Conservation (phyloP, 768 basidiomycete genomes). For the Mycena rebaudengoi region DNA sequence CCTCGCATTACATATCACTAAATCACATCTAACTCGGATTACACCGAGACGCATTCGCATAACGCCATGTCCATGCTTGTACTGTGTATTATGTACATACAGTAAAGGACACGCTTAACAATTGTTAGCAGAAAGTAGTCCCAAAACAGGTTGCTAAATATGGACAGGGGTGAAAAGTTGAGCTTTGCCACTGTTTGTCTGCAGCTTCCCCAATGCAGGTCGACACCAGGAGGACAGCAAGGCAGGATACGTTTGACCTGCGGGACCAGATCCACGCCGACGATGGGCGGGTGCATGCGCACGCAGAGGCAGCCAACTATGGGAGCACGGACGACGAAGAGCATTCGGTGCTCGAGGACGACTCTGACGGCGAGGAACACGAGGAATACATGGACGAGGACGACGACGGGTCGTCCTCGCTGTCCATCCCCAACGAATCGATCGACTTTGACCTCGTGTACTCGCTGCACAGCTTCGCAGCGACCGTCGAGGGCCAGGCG, state of each 20-base stretch:
- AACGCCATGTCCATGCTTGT: neutral
- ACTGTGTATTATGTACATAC: neutral
- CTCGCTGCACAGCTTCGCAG: slow-evolving; percentile 94
- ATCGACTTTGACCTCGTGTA: slow-evolving; percentile 95
- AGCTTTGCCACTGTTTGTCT: too few relatives aligned
- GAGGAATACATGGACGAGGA: slow-evolving; percentile 80
- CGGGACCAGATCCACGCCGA: slow-evolving; percentile 69
- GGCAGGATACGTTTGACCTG: slow-evolving; percentile 76
- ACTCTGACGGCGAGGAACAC: slow-evolving; percentile 77
- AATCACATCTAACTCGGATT: slow-evolving; percentile 12
- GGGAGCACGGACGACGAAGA: slow-evolving; percentile 68
- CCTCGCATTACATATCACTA: slow-evolving; percentile 20
- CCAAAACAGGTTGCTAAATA: too few relatives aligned
- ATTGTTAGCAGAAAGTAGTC: too few relatives aligned
- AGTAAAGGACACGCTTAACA: too few relatives aligned
- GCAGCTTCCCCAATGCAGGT: too few relatives aligned
- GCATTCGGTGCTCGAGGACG: slow-evolving; percentile 87
- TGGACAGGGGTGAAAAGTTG: too few relatives aligned
- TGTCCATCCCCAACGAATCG: slow-evolving; percentile 89
- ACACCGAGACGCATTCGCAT: slow-evolving; percentile 14
- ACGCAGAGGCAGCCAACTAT: slow-evolving; percentile 52
- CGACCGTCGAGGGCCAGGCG: slow-evolving; percentile 98
- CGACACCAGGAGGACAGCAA: slow-evolving; percentile 20
- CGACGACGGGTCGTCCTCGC: slow-evolving; percentile 80
- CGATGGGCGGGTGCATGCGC: slow-evolving; percentile 55